A percentile compares a stretch with the other conserved stretches of the same genome.
phyloP scores from a whole-genome alignment of 345 rosid genomes.

The Eucalyptus virginea region DNA sequence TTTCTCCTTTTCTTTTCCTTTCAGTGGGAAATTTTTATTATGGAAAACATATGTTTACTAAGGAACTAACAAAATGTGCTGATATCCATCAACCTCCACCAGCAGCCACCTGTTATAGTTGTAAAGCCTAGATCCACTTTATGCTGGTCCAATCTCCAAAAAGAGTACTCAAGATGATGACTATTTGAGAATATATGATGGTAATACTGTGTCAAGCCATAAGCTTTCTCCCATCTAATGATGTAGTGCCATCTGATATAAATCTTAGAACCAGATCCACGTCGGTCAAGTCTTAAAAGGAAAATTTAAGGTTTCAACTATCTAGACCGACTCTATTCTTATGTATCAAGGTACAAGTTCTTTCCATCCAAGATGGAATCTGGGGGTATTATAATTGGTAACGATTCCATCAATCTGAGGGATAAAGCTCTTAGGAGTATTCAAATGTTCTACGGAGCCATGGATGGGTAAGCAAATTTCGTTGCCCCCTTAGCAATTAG shows the following conservation, averaged over 20 bases:
- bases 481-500: background rate
- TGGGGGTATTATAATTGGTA: background rate
- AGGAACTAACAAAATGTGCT: background rate
- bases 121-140: background rate
- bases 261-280: background rate
- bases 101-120: background rate
- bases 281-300: background rate
- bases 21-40: background rate
- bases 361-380: background rate
- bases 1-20: background rate
- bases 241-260: background rate
- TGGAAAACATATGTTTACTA: background rate
- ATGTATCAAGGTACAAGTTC: background rate
- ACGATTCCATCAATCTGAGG: background rate
- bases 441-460: background rate
- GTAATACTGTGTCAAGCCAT: background rate
- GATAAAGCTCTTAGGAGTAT: background rate
- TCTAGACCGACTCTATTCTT: background rate
- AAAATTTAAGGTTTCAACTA: background rate
- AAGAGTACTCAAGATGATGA: background rate
- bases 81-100: background rate
- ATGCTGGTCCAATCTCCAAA: background rate
- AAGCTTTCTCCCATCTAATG: background rate
- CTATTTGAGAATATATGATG: background rate
- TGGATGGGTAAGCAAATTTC: background rate